Evolutionary conservation across 306 rosid species (phyloP).

Genomic region (Lablab purpureus): DNA sequence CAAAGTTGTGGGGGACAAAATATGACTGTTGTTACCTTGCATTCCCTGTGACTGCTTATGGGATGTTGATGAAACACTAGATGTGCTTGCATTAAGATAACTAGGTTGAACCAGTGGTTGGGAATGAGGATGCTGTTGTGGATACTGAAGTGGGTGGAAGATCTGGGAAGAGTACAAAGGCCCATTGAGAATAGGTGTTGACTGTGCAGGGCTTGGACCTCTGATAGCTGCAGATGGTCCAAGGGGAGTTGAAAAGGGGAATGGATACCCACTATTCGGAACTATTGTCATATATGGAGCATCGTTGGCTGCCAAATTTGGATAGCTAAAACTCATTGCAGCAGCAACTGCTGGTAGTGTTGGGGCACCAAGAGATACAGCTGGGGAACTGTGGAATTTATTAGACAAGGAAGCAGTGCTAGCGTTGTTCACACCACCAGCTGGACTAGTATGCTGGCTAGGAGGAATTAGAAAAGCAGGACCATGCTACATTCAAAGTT

Average conservation of each 20-base stretch:
- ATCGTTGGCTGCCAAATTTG: slow-evolving; percentile 52
- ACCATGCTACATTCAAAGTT: slow-evolving; percentile 51
- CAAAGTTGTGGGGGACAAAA: slow-evolving; percentile 44
- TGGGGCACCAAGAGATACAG: slow-evolving; percentile 45
- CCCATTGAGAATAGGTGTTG: slow-evolving; percentile 54
- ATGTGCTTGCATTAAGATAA: slow-evolving; percentile 46
- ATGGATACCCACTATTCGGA: slow-evolving; percentile 55
- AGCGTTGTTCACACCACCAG: slow-evolving; percentile 43
- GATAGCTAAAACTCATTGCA: slow-evolving; percentile 44
- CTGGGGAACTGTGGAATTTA: slow-evolving; percentile 49
- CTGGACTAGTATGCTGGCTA: slow-evolving; percentile 49
- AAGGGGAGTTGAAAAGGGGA: slow-evolving; percentile 53
- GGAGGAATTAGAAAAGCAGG: slow-evolving; percentile 51
- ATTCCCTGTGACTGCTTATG: slow-evolving; percentile 55
- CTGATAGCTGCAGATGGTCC: slow-evolving; percentile 54
- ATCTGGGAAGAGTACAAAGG: slow-evolving; percentile 59
- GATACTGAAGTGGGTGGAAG: slow-evolving; percentile 59
- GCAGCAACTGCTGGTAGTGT: slow-evolving; percentile 47
- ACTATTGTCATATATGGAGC: slow-evolving; percentile 54
- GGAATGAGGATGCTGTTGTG: slow-evolving; percentile 52
- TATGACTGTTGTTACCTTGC: slow-evolving; percentile 47
- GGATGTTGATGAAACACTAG: slow-evolving; percentile 49
- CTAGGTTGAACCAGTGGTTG: slow-evolving; percentile 46
- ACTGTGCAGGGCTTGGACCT: slow-evolving; percentile 52
- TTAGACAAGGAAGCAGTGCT: slow-evolving; percentile 44